Evolutionary conservation across 306 rosid species (phyloP).

Genomic region (Corylus americana): DNA sequence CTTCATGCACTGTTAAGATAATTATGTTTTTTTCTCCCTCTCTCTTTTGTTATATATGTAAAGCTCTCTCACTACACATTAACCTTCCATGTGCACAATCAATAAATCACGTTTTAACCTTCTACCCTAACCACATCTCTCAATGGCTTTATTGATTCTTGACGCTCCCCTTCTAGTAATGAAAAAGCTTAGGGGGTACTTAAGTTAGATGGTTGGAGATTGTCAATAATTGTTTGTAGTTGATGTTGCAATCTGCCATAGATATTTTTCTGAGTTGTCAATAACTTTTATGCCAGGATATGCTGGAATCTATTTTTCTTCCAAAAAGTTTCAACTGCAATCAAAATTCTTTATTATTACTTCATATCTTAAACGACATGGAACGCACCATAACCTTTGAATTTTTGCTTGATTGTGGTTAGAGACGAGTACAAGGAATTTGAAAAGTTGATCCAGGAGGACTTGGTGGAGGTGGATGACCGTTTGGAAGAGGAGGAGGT

Average conservation of each 20-base stretch:
- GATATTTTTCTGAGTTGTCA: neutral
- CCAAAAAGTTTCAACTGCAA: neutral
- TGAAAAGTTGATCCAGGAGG: constrained; percentile 94
- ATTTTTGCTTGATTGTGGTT: constrained; percentile 32
- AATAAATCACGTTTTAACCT: too few relatives aligned
- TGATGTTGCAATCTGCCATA: neutral
- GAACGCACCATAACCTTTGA: constrained; percentile 19
- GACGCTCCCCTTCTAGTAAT: too few relatives aligned
- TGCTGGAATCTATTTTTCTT: neutral
- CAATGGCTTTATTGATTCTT: too few relatives aligned
- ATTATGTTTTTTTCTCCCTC: neutral
- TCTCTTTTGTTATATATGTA: too few relatives aligned
- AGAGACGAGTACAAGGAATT: constrained; percentile 97
- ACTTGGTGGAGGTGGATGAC: constrained; percentile 84
- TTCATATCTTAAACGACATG: neutral
- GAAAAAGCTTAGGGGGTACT: too few relatives aligned
- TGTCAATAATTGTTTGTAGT: too few relatives aligned
- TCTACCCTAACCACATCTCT: too few relatives aligned
- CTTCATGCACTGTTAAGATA: neutral
- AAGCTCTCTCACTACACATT: too few relatives aligned
- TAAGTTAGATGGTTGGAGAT: too few relatives aligned
- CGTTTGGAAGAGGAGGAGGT: constrained; percentile 99
- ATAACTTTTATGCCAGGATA: neutral
- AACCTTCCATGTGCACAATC: too few relatives aligned
- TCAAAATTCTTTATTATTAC: neutral